Percentiles rank a stretch among this genome's conserved stretches.
phyloP scores from a whole-genome alignment of 805 yeast species.

The Pichia occidentalis region DNA sequence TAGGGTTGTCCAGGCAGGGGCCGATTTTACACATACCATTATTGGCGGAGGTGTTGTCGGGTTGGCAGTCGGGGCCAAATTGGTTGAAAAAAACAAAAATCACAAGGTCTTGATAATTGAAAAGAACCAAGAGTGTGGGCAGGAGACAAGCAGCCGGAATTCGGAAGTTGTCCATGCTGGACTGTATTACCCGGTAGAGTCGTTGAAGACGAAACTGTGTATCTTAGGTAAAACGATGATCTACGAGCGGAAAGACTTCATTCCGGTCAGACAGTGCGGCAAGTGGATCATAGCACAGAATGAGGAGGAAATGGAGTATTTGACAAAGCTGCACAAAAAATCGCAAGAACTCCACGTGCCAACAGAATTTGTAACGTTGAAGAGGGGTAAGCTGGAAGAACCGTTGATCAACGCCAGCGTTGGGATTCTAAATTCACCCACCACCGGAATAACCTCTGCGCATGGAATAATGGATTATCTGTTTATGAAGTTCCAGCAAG shows the following conservation, averaged over 20 bases:
- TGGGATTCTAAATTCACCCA: constrained; percentile 65
- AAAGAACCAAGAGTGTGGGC: constrained; percentile 57
- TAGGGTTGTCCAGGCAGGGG: background rate
- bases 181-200: constrained; percentile 64
- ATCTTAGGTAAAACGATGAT: constrained; percentile 66
- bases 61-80: constrained; percentile 63
- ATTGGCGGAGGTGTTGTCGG: constrained; percentile 21
- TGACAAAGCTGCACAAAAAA: constrained; percentile 46
- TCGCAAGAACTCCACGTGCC: constrained; percentile 51
- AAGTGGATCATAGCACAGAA: constrained; percentile 85
- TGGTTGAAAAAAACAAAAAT: constrained; percentile 34
- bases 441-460: constrained; percentile 80
- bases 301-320: constrained; percentile 52
- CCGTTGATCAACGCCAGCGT: constrained; percentile 60
- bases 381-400: constrained; percentile 42
- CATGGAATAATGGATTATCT: constrained; percentile 65
- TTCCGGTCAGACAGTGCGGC: constrained; percentile 62
- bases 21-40: constrained; percentile 18
- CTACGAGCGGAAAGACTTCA: constrained; percentile 48
- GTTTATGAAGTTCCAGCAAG: constrained; percentile 45
- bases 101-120: constrained; percentile 62
- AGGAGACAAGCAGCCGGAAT: constrained; percentile 83
- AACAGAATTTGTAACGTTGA: constrained; percentile 45
- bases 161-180: constrained; percentile 95
- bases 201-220: constrained; percentile 65